Base-by-base conservation (phyloP, 805 yeast species). In the Huiozyma naganishii region DNA sequence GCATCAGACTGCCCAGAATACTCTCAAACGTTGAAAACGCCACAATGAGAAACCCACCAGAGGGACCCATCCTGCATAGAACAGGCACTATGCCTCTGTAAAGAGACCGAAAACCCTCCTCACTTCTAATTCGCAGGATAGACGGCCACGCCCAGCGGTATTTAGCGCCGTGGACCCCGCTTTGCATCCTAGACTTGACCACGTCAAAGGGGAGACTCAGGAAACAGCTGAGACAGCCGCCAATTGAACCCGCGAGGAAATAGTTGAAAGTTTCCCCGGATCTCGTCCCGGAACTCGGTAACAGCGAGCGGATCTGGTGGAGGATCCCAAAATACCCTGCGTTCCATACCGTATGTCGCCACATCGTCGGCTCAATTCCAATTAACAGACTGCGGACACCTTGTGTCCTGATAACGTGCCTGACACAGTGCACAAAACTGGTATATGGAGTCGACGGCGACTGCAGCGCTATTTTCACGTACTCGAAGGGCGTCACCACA, bases 241-340 rank as follows among this genome's bases (percentile, higher is more conserved):
- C 98, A 61, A 89, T 75, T 32, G 90, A 72, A 67, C 97, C 98
- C 50, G 95, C 85, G 45, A 86, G 69, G 64, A 90, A 72, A 63
- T 90, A 95, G 58, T 87, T 83, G 45, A 78, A 63, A 40, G 92
- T 87, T 70, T 84, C 78, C 59, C 82, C 83, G 36, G 82, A 66
- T 36, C 81, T 68, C 45, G 72, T 74, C 50, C 77, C 73, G 40
- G 95, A 85, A 62, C 73, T 69, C 53, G 97, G 96, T 68, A 90
- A 70, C 50, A 85, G 52, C 5, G 70, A 55, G 64, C 94, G 77
- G 45, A 85, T 80, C 68, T 85, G 95, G 77, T 78, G 83, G 55
- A 92, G 90, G 55, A 83, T 77, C 48, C 97, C 97, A 62, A 90
- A 90, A 69, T 90, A 92, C 47, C 97, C 97, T 40, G 95, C 95